These are phyloP conservation scores for Bipolaris zeicola DNA, from an alignment of 2,329 filamentous ascomycete species.

Conservation along the genomic window DNA sequence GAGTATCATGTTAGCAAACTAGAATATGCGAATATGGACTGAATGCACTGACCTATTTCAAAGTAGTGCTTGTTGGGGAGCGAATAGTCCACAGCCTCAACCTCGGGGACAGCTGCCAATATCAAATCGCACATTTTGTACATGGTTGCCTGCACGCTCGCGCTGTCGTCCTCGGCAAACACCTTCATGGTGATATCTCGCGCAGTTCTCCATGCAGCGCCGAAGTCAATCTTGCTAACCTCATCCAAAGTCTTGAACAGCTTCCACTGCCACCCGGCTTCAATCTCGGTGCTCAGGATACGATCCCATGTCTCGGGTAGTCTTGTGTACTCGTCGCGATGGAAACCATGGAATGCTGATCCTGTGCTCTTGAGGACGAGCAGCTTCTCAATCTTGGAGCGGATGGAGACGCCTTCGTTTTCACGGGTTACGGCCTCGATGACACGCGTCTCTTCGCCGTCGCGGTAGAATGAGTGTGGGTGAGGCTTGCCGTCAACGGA, in stretches of 20 bases:
- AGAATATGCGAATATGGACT: not conserved
- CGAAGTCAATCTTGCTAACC: conserved; percentile 73
- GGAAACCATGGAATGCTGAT: conserved; percentile 92
- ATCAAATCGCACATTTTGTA: conserved; percentile 97
- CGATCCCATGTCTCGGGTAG: conserved; percentile 91
- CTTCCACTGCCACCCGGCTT: conserved; percentile 85
- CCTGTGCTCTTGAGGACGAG: conserved; percentile 95
- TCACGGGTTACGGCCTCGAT: conserved; percentile 74
- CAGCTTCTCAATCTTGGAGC: conserved; percentile 78
- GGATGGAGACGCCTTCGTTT: conserved; percentile 72
- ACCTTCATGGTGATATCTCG: conserved; percentile 85
- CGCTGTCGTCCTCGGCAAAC: conserved; percentile 88
- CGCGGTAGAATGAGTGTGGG: conserved; percentile 91
- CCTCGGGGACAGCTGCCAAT: conserved; percentile 72
- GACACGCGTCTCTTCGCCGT: conserved; percentile 84
- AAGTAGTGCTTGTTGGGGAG: conserved; percentile 99
- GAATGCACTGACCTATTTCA: conserved; percentile 73
- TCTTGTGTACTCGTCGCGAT: conserved; percentile 91
- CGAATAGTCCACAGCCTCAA: conserved; percentile 77
- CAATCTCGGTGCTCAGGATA: conserved; percentile 91
- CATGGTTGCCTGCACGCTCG: conserved; percentile 96
- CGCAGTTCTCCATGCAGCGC: conserved; percentile 78
- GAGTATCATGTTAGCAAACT: conserved; percentile 22
- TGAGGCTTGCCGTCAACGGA: conserved; percentile 84
- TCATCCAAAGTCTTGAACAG: conserved; percentile 68